These are phyloP conservation scores for Sphagnum fallax DNA, from an alignment of 228 moss, liverwort and hornwort species.

Conservation along the genomic window DNA sequence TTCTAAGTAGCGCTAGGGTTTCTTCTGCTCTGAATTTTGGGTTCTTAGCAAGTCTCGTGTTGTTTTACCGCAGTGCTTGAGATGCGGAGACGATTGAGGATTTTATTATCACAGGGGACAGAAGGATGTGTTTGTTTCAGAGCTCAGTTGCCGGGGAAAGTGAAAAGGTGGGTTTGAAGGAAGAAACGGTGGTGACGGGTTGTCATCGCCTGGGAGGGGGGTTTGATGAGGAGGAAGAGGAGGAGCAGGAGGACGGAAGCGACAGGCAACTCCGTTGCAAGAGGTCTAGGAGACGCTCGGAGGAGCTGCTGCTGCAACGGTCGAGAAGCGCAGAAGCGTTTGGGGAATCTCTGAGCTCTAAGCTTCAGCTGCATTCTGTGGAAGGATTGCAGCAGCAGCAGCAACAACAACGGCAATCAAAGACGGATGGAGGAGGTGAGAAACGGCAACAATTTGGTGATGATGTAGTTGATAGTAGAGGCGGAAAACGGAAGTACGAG, in stretches of 20 bases:
- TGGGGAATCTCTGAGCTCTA: background rate
- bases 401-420: conserved; percentile 1
- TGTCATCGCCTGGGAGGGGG: too few species aligned
- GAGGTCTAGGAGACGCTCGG: conserved; percentile 2
- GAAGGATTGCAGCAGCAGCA: background rate
- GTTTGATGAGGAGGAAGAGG: background rate
- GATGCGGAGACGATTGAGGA: too few species aligned
- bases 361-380: background rate
- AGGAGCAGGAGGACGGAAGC: conserved; percentile 8
- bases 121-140: too few species aligned
- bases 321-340: background rate
- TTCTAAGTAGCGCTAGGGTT: too few species aligned
- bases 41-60: too few species aligned
- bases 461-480: conserved; percentile 11
- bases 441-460: conserved; percentile 2
- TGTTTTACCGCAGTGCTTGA: too few species aligned
- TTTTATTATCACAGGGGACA: too few species aligned
- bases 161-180: too few species aligned
- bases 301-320: background rate
- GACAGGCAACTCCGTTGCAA: conserved; percentile 8
- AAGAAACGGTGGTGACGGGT: too few species aligned
- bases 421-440: background rate
- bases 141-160: too few species aligned
- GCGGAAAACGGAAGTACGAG: conserved; percentile 36
- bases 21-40: too few species aligned